Percentiles rank a stretch among this genome's conserved stretches.
Conservation (phyloP, 1,139 yeast genomes). For the Protomyces gravidus region DNA sequence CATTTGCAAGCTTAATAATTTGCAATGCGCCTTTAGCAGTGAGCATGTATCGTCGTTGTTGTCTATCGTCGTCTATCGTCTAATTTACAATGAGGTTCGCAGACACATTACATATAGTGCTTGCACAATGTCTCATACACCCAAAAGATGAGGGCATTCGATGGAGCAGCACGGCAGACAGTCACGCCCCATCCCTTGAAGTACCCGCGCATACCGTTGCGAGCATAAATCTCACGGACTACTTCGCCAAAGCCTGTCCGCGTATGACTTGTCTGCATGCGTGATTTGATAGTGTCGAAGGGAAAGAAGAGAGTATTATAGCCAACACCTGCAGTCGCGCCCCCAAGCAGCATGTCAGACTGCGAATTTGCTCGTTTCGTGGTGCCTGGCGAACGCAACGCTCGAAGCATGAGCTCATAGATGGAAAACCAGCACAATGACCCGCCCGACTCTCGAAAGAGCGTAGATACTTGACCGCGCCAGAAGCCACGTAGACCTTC, state of each 20-base stretch:
- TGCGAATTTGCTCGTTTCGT: conserved; percentile 43
- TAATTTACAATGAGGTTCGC: neutral
- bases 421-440: conserved; percentile 94
- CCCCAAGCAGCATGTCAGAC: conserved; percentile 61
- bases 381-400: conserved; percentile 40
- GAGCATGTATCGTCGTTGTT: neutral
- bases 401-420: conserved; percentile 56
- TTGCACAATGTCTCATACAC: conserved; percentile 24
- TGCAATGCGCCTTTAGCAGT: neutral
- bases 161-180: conserved; percentile 74
- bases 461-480: conserved; percentile 84
- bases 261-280: conserved; percentile 65
- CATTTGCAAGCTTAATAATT: neutral
- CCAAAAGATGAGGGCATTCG: conserved; percentile 80
- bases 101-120: conserved; percentile 4
- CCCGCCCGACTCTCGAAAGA: conserved; percentile 79
- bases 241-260: conserved; percentile 41
- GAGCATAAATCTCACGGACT: conserved; percentile 43
- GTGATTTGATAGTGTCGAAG: conserved; percentile 81
- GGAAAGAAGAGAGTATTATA: conserved; percentile 82
- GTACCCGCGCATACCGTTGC: conserved; percentile 61
- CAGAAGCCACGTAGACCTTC: conserved; percentile 66
- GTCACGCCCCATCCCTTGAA: conserved; percentile 87
- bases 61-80: neutral
- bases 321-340: conserved; percentile 80